Conservation (phyloP, 768 basidiomycete genomes). For the Russula olivacea region DNA sequence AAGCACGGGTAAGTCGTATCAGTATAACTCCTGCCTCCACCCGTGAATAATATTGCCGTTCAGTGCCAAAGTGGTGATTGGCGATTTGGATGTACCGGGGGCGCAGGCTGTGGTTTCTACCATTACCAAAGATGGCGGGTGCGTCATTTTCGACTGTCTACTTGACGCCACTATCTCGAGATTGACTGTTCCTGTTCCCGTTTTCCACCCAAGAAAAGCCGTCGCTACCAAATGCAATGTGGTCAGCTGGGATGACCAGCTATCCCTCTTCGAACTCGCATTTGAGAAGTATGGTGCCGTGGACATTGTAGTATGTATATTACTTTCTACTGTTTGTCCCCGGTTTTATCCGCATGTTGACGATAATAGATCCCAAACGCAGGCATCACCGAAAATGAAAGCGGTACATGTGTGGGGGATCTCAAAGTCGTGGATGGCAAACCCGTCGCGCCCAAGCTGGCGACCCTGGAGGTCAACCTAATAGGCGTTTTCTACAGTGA, state of each 20-base stretch:
- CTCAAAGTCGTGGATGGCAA: constrained; percentile 25
- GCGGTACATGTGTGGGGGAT: neutral
- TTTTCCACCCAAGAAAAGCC: constrained; percentile 17
- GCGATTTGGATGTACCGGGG: constrained; percentile 12
- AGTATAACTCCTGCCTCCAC: neutral
- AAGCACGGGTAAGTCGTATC: constrained; percentile 24
- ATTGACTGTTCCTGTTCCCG: neutral
- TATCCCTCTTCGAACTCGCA: constrained; percentile 32
- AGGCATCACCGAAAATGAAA: constrained; percentile 18
- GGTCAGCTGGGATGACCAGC: constrained; percentile 27
- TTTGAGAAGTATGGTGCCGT: constrained; percentile 28
- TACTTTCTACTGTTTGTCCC: neutral
- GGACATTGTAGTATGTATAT: constrained; percentile 31
- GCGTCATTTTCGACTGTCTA: neutral
- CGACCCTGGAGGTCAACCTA: constrained; percentile 32
- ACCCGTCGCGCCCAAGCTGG: constrained; percentile 29
- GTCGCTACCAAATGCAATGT: constrained; percentile 24
- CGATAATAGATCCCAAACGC: constrained; percentile 26
- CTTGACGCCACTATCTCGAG: neutral
- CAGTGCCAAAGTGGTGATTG: constrained; percentile 24
- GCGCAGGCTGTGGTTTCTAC: constrained; percentile 15
- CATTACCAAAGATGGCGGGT: constrained; percentile 25
- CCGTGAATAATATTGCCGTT: too few relatives aligned
- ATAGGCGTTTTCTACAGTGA: constrained; percentile 32
- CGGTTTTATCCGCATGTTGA: too few relatives aligned